Percentiles rank a stretch among this genome's conserved stretches.
These are phyloP conservation scores for Podospora australis DNA, from an alignment of 495 filamentous ascomycete genomes.

Conservation along the genomic window DNA sequence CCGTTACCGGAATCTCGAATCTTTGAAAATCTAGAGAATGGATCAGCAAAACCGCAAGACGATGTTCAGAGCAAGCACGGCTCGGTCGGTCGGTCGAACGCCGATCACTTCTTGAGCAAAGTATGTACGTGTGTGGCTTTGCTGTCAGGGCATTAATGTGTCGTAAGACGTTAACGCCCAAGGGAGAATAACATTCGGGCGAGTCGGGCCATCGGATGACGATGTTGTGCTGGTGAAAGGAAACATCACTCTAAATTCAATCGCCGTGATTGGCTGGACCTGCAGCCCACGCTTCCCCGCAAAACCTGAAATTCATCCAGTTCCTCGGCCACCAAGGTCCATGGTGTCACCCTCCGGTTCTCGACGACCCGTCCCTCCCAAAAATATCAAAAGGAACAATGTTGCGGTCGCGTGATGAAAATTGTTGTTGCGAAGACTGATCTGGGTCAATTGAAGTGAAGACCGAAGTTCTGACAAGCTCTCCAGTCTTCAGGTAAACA, in stretches of 20 bases:
- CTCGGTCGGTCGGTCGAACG: neutral
- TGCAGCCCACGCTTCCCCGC: constrained; percentile 6
- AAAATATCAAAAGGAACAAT: too few relatives aligned
- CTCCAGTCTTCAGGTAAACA: too few relatives aligned
- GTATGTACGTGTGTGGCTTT: neutral
- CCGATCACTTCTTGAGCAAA: neutral
- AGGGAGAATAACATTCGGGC: too few relatives aligned
- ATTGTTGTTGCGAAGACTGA: too few relatives aligned
- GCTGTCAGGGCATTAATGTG: neutral
- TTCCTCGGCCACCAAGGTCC: constrained; percentile 3
- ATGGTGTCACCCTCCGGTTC: neutral
- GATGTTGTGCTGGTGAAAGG: neutral
- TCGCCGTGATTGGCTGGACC: constrained; percentile 3
- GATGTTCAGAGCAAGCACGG: neutral
- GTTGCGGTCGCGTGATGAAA: too few relatives aligned
- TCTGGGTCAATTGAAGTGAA: too few relatives aligned
- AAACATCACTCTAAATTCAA: neutral
- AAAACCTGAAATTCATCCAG: constrained; percentile 9
- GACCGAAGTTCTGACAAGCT: too few relatives aligned
- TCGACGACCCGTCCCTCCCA: neutral
- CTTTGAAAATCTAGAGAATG: too few relatives aligned
- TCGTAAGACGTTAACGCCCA: neutral
- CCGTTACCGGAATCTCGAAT: too few relatives aligned
- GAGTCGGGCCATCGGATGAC: neutral
- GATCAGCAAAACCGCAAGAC: neutral